Conservation (phyloP, 176 grass and related monocot species). For the Oryza coarctata region DNA sequence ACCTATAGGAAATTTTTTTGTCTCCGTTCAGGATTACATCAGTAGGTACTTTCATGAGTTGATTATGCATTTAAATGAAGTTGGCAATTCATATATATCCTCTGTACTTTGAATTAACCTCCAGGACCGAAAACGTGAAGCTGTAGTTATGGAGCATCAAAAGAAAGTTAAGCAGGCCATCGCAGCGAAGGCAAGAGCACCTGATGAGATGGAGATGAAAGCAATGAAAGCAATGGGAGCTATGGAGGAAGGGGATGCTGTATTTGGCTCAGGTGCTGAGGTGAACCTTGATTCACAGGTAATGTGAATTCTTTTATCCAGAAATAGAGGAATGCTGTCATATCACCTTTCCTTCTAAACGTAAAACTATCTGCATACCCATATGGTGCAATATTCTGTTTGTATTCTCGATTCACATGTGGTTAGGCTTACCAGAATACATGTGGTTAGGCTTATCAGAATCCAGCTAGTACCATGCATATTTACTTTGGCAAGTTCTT, state of each 20-base stretch:
- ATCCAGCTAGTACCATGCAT: not conserved
- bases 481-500: not conserved
- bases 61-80: constrained; percentile 4
- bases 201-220: constrained; percentile 86
- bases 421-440: not conserved
- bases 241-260: constrained; percentile 91
- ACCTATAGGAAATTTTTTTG: not conserved
- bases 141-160: constrained; percentile 77
- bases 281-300: constrained; percentile 93
- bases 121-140: constrained; percentile 82
- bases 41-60: constrained; percentile 17
- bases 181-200: constrained; percentile 50
- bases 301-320: constrained; percentile 2
- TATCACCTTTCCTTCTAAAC: not conserved
- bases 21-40: not conserved
- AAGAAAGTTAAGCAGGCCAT: constrained; percentile 77
- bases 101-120: constrained; percentile 31
- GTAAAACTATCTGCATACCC: not conserved
- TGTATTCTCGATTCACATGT: not conserved
- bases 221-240: constrained; percentile 95
- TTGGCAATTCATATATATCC: constrained; percentile 2
- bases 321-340: not conserved
- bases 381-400: not conserved
- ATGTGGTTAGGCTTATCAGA: not conserved
- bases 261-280: constrained; percentile 88